Conservation (phyloP, 2,329 filamentous ascomycete genomes). For the Xylariaceae sp. region DNA sequence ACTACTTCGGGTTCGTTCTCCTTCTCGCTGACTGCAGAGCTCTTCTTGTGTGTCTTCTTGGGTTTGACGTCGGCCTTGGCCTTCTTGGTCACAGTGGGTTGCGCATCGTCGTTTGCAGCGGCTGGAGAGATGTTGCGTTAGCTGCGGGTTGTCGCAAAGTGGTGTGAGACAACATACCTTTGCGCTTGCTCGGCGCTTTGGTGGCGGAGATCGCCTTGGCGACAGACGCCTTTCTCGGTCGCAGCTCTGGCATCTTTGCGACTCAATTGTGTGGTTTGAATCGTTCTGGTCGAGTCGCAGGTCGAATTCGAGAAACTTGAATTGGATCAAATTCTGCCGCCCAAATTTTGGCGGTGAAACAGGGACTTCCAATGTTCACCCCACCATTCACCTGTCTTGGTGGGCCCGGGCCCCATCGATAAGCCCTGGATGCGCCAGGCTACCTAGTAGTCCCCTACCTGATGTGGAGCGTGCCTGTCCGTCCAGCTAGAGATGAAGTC, state of each 20-base stretch:
- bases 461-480: no score
- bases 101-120: conserved; percentile 42
- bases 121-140: conserved; percentile 8
- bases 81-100: conserved; percentile 43
- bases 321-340: conserved; percentile 26
- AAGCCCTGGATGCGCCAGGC: neutral
- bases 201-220: conserved; percentile 35
- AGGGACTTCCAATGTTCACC: no score
- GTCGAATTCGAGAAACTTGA: conserved; percentile 4
- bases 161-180: conserved; percentile 29
- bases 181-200: conserved; percentile 34
- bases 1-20: conserved; percentile 25
- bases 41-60: conserved; percentile 22
- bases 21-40: conserved; percentile 24
- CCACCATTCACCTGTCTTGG: neutral
- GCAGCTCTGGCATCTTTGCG: conserved; percentile 42
- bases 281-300: neutral
- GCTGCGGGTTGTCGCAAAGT: neutral
- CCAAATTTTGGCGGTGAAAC: conserved; percentile 28
- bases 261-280: neutral
- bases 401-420: neutral
- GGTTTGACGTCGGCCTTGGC: conserved; percentile 16
- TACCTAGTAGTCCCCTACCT: no score
- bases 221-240: conserved; percentile 32
- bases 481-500: no score